Base-by-base conservation (phyloP, 1,139 yeast species). In the Pichia norvegensis region DNA sequence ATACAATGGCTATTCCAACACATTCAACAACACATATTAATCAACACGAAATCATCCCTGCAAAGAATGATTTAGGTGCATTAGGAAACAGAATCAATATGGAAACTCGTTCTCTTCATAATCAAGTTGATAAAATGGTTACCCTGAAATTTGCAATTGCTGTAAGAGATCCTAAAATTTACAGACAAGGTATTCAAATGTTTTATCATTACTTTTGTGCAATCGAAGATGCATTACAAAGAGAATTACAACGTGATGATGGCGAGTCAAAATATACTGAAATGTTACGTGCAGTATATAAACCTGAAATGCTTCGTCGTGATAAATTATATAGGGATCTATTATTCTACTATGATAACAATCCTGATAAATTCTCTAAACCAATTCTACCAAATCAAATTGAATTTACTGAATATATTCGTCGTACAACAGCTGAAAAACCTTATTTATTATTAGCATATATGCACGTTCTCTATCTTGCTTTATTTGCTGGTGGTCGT, bases 401-500 rank as follows among this genome's bases (percentile, higher is more conserved):
- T 43, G 77, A 67, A 38, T 83, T 83, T 57, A 73, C 72, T 33
- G 64, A 78, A 40, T 88, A 81, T 60, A 83, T 86, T 46, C 65
- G 69, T 42, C 60, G 66, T 42, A 73, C 69, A 8, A 73, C 83
- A 22, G 61, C 62, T 31, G 79, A 74, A 42, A 81, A 81, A 58
- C 95, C 95, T 9, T 78, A 83, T 57, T 65, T 84, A 33, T 65
- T 85, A 36, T 69, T 86, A 47, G 95, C 95, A n/a, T 85, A 85
- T 64, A 76, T 86, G 68, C 95, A 85, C 60, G 94, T 85, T 40
- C 74, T 85, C 79, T 86, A 86, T 64, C 68, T 85, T 59, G 95
- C 94, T 1, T 72, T 86, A 43, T 86, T 86, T 67, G 95, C 95
- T 6, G 95, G 95, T 43, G 95, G 95, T 27, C 71, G 81, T 52